A percentile compares a stretch with the other conserved stretches of the same genome.
Conservation (phyloP, 228 moss, liverwort and hornwort species). For the Sphagnum magellanicum region DNA sequence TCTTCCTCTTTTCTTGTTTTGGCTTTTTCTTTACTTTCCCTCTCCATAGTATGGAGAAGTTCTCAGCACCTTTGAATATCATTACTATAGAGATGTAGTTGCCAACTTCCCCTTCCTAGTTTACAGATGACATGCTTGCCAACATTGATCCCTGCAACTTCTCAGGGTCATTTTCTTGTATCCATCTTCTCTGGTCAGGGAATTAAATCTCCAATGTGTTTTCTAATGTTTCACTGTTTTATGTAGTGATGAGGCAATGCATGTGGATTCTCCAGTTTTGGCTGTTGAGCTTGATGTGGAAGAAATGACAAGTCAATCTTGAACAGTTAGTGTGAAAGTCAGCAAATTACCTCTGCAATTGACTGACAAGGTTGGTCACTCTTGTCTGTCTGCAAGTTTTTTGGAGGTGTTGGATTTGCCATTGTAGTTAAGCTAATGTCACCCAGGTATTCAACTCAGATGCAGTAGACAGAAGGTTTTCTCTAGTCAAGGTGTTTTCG, state of each 20-base stretch:
- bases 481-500: too few species aligned
- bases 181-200: not conserved
- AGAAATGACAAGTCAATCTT: constrained; percentile 39
- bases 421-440: not conserved
- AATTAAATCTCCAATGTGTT: not conserved
- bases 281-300: constrained; percentile 57
- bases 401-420: not conserved
- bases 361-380: not conserved
- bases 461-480: too few species aligned
- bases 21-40: not conserved
- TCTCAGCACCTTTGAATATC: not conserved
- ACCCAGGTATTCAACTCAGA: too few species aligned
- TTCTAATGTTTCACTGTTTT: constrained; percentile 9
- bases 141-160: not conserved
- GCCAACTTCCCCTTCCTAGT: not conserved
- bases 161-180: not conserved
- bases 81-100: not conserved
- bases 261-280: constrained; percentile 52
- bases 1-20: not conserved
- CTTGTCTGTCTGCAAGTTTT: not conserved
- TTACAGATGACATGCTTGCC: too few species aligned
- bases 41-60: not conserved
- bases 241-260: constrained; percentile 54
- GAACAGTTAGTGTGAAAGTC: not conserved
- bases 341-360: not conserved